Base-by-base conservation (phyloP, 192 early-diverging fungal species). In the Podila clonocystis region DNA sequence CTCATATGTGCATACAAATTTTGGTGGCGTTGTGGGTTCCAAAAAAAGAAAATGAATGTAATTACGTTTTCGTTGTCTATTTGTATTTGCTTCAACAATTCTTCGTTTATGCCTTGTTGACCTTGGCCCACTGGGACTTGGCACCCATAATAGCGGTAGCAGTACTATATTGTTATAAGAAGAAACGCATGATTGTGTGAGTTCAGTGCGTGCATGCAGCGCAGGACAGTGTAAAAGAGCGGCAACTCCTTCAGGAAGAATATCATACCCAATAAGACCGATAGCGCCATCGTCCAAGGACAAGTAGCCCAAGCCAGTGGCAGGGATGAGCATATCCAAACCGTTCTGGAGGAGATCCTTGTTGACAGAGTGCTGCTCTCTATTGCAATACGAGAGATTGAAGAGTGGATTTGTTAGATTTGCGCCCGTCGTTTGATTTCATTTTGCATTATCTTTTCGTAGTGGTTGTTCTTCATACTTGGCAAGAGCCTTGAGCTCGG, bases 311-410 rank as follows among this genome's bases (percentile, higher is more conserved):
- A 94, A 73, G 28, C 80, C 84, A n/a, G 88, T 79, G n/a, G 87
- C 75, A 9, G 94, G 94, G 67, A 95, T 86, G 45, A 90, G 68
- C 57, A 91, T 82, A 78, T 95, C 94, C 57, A 95, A 78, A 50
- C 80, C 66, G 68, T 95, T 93, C 70, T 92, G 91, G 4, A 92
- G 65, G 31, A 91, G 71, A 82, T 91, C 73, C 72, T 83, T 83
- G 50, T 65, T 79, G 70, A 67, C 62, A 85, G 33, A 63, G 65
- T 88, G 55, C 22, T 86, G 83, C 68, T 93, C 92, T 72, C 92
- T 93, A 71, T 45, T 50, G 52, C 3, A 50, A 61, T 6, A 64
- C 6, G 5, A 61, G 52, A 59, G 22, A 75, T 68, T 68, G 66
- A 63, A 63, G 38, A 33, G 67, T 55, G 29, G 33, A 41, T 70